These are phyloP conservation scores for Chlamydomonas incerta DNA, from an alignment of 139 green algal genomes.

Conservation along the genomic window DNA sequence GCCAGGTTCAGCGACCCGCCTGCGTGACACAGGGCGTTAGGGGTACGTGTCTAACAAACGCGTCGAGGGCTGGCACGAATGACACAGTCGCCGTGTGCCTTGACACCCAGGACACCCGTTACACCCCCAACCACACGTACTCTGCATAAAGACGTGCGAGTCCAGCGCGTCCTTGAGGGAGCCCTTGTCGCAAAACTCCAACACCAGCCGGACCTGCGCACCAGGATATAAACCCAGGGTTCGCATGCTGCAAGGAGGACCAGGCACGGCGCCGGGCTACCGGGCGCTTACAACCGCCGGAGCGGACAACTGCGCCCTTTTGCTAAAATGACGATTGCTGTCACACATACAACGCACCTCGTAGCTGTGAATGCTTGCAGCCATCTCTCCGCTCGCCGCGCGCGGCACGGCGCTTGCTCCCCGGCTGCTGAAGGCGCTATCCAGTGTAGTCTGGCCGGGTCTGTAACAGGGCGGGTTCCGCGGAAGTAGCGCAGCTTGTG, in stretches of 20 bases:
- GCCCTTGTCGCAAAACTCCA: constrained; percentile 71
- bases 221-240: no score
- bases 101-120: no score
- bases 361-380: constrained; percentile 15
- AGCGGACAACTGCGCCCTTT: background rate
- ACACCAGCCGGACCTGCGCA: constrained; percentile 59
- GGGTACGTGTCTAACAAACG: background rate
- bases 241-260: no score
- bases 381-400: background rate
- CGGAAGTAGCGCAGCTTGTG: no score
- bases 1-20: constrained; percentile 22
- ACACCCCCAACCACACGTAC: no score
- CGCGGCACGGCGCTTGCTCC: no score
- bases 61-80: background rate
- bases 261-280: no score
- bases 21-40: background rate
- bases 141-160: constrained; percentile 42
- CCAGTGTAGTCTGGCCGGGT: no score
- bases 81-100: no score
- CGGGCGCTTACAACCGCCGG: background rate
- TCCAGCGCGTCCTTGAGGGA: constrained; percentile 54
- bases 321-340: no score
- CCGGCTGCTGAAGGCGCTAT: no score
- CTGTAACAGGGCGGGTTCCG: no score
- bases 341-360: background rate